Evolutionary conservation across 169 alveolate genomes (phyloP).

Genomic region (Cryptosporidium ubiquitum): DNA sequence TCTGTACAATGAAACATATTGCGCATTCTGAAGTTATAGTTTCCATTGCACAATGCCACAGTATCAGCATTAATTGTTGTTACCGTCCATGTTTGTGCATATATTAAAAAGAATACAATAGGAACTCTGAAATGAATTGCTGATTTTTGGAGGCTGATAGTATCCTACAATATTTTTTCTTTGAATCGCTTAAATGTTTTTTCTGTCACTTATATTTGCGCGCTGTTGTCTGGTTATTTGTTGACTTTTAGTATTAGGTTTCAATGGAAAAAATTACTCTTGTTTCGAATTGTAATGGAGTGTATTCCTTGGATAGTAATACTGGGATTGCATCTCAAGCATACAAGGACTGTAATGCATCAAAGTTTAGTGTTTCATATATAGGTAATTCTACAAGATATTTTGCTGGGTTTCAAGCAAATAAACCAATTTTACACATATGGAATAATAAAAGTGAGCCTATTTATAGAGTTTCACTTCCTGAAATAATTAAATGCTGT

Average conservation of each 20-base stretch:
- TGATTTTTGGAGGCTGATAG: slow-evolving; percentile 71
- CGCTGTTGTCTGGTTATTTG: background rate
- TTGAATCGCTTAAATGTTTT: background rate
- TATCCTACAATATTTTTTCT: slow-evolving; percentile 10
- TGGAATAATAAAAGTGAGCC: slow-evolving; percentile 63
- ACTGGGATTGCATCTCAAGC: slow-evolving; percentile 3
- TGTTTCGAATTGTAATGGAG: slow-evolving; percentile 14
- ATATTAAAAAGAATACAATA: slow-evolving; percentile 24
- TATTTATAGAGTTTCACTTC: slow-evolving; percentile 49
- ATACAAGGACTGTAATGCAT: slow-evolving; percentile 13
- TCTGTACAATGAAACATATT: slow-evolving; percentile 39
- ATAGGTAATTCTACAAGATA: slow-evolving; percentile 31
- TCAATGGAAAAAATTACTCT: slow-evolving; percentile 56
- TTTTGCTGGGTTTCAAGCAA: slow-evolving; percentile 49
- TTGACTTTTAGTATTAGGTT: background rate
- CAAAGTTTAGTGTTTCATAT: slow-evolving; percentile 40
- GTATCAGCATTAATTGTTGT: slow-evolving; percentile 3
- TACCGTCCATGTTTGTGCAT: slow-evolving; percentile 70
- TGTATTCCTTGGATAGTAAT: slow-evolving; percentile 28
- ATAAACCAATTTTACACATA: slow-evolving; percentile 33
- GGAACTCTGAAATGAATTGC: slow-evolving; percentile 61
- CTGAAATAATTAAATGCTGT: slow-evolving; percentile 54
- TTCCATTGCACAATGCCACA: slow-evolving; percentile 69
- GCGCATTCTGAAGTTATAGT: slow-evolving; percentile 32
- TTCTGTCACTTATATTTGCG: background rate